Base-by-base conservation (phyloP, 202 grass and related monocot genomes). In the Carex sylvatica region DNA sequence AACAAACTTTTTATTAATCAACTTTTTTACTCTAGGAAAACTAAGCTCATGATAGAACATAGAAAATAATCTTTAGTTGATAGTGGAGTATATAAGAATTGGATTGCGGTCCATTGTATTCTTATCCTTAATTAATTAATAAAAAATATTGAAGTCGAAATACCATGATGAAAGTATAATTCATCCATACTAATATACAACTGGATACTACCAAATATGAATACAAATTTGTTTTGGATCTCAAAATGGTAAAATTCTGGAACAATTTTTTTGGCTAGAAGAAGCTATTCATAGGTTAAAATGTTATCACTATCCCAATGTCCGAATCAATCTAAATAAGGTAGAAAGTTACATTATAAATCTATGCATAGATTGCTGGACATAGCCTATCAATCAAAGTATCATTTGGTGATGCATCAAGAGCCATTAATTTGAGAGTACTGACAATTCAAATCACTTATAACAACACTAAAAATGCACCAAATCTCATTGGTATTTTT, bases 1-100 rank as follows among this genome's bases (percentile, higher is more conserved):
- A 81, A 76, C 1, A 72, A 68, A 11, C 47, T 63, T 80, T 80
- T 18, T 59, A 64, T 65, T 18, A 16, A 46, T 47, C 56, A 65
- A 80, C 60, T 26, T 9, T 67, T 82, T 80, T 3, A 26, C 40
- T 15, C 28, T 3, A 69, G 15, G 0, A 82, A 55, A 82, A 69
- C 65, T 47, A 80, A 0, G 36, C 33, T 49, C 1, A 19, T 23
- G 30, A 59, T 61, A 64, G 26, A 71, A 71, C n/a, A 46, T 47
- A 22, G 59, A 23, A 2, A 18, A 23, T 9, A 13, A 9, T 42
- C 31, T 40, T 40, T 20, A 20, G 7, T 44, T 0, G 18, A 70
- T 70, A 20, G 42, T 49, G 1, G 19, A 13, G 40, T 22, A 49
- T 24, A 22, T 20, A 46, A 42, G 6, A 38, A 70, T 46, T 8